phyloP scores from a whole-genome alignment of 2,329 filamentous ascomycete species.

The Phialemonium atrogriseum region DNA sequence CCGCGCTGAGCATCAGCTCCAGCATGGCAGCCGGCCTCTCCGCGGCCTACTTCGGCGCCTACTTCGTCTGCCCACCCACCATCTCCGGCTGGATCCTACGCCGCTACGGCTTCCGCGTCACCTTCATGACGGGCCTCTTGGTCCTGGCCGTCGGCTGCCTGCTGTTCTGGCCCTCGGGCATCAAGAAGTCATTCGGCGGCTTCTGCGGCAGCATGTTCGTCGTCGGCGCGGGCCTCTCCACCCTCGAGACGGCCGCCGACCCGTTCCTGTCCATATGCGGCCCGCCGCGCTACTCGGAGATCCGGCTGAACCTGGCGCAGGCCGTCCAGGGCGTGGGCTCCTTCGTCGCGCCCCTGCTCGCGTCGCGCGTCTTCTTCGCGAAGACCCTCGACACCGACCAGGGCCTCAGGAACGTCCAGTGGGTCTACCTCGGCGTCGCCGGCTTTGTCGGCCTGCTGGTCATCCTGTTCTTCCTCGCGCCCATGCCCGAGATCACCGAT shows the following conservation, averaged over 20 bases:
- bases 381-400: conserved; percentile 37
- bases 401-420: conserved; percentile 52
- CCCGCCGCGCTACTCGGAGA: conserved; percentile 49
- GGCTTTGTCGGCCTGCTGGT: conserved; percentile 49
- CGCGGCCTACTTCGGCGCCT: conserved; percentile 42
- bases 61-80: conserved; percentile 26
- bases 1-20: conserved; percentile 32
- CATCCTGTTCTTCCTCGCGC: conserved; percentile 48
- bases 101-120: conserved; percentile 56
- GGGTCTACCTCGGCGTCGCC: conserved; percentile 56
- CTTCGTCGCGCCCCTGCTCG: conserved; percentile 49
- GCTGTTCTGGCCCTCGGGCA: conserved; percentile 49
- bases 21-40: conserved; percentile 38
- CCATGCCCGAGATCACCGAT: conserved; percentile 45
- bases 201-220: conserved; percentile 51
- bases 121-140: conserved; percentile 55
- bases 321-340: conserved; percentile 51
- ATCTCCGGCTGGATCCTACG: conserved; percentile 47
- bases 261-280: conserved; percentile 45
- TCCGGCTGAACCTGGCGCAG: conserved; percentile 51
- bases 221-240: conserved; percentile 29
- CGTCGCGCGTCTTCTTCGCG: conserved; percentile 53
- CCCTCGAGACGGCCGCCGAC: conserved; percentile 52
- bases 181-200: conserved; percentile 47
- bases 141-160: conserved; percentile 49